phyloP scores from a whole-genome alignment of 345 rosid genomes.

The Ceriops zippeliana region DNA sequence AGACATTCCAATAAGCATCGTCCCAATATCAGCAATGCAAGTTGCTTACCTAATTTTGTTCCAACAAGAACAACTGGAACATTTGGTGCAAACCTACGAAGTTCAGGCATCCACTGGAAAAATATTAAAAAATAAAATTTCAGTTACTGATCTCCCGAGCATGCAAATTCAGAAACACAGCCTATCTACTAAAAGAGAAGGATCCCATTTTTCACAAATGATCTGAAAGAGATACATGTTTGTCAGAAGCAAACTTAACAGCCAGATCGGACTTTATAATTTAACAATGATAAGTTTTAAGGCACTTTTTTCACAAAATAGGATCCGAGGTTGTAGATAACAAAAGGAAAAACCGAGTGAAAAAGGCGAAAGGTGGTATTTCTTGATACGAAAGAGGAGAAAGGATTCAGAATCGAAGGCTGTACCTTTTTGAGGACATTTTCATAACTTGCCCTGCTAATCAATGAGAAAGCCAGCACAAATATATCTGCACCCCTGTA shows the following conservation, averaged over 20 bases:
- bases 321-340: constrained; percentile 8
- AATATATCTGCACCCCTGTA: constrained; percentile 96
- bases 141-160: constrained; percentile 1
- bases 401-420: constrained; percentile 12
- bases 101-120: constrained; percentile 97
- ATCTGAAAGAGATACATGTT: not conserved
- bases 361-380: not conserved
- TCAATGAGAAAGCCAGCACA: constrained; percentile 84
- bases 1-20: not conserved
- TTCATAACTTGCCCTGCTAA: constrained; percentile 94
- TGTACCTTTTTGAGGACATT: constrained; percentile 92
- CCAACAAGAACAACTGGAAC: constrained; percentile 97
- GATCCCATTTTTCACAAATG: constrained; percentile 10
- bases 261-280: constrained; percentile 9
- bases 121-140: constrained; percentile 21
- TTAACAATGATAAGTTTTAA: constrained; percentile 11
- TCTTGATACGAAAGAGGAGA: not conserved
- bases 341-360: constrained; percentile 15
- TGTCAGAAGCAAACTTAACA: constrained; percentile 10
- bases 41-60: constrained; percentile 70
- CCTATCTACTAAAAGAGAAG: constrained; percentile 2
- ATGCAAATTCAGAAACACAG: constrained; percentile 9
- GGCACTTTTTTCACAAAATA: constrained; percentile 21
- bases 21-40: constrained; percentile 1
- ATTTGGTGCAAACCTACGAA: constrained; percentile 87